Conservation (phyloP, 2,329 filamentous ascomycete species). For the Parascedosporium putredinis region DNA sequence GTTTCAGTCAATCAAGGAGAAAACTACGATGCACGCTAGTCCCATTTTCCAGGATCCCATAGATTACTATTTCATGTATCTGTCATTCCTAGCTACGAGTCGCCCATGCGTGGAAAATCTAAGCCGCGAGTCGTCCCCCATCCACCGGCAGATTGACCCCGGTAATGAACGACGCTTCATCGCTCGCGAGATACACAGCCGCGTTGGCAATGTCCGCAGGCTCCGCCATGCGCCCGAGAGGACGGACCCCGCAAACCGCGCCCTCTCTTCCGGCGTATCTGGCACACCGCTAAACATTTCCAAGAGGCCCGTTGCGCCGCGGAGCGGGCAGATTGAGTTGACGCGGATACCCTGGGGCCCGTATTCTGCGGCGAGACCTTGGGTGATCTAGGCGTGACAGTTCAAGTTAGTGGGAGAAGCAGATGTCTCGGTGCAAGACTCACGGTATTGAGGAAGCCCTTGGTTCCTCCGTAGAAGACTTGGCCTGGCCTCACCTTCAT, state of each 20-base stretch:
- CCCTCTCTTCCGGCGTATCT: slow-evolving; percentile 45
- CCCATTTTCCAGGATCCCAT: not conserved
- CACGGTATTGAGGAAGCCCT: too few species aligned
- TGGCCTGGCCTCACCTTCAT: too few species aligned
- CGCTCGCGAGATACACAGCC: slow-evolving; percentile 54
- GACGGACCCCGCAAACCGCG: slow-evolving; percentile 7
- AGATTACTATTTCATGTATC: not conserved
- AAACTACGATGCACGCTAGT: too few species aligned
- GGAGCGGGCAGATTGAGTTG: not conserved
- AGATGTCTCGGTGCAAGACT: too few species aligned
- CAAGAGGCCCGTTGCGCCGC: slow-evolving; percentile 29
- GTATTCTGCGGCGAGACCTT: not conserved
- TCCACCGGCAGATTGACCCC: slow-evolving; percentile 39
- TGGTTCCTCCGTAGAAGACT: too few species aligned
- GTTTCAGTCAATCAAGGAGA: too few species aligned
- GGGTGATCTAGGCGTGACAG: not conserved
- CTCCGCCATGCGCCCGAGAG: slow-evolving; percentile 21
- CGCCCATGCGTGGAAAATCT: not conserved
- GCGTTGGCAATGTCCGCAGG: slow-evolving; percentile 57
- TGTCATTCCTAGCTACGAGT: not conserved
- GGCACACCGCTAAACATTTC: slow-evolving; percentile 49
- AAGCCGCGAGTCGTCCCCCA: not conserved
- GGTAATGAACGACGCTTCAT: slow-evolving; percentile 59
- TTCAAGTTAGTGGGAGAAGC: too few species aligned
- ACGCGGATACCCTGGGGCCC: not conserved